Evolutionary conservation across 495 filamentous ascomycete species (phyloP), one percentile per base, ranked within the genome.

Genomic region (Podospora anserina): DNA sequence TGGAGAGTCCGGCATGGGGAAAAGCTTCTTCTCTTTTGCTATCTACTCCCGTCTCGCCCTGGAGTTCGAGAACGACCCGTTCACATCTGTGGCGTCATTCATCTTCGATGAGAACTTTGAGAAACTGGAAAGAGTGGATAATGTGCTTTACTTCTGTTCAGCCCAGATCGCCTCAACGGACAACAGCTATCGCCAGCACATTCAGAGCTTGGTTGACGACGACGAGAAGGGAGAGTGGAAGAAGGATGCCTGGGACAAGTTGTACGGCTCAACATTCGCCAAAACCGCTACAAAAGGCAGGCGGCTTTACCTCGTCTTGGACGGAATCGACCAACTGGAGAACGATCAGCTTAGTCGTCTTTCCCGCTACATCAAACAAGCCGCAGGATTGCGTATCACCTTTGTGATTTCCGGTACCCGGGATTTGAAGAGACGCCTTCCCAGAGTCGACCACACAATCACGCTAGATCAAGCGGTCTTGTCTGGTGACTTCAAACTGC

Each of bases 111-210:
- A 63, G 32, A 32, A 63, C 61, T 34, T 39, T 44, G 61, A 63
- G 19, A 49, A 39, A n/a, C 61, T 63, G 2, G 61, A 63, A n/a
- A 44, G 15, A 20, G 32, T 63, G 18, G 32, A 20, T 5, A 63
- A 49, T 32, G 49, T 63, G 61, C 61, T 63, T 18, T 63, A 63
- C 32, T 63, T 63, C 49, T 63, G 61, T n/a, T 39, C 61, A 5
- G 61, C 61, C 4, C 61, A 63, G 32, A 27, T 63, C 15, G 61
- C 61, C n/a, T 18, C 61, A 20, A 63, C 27, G 5, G 61, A 39
- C 20, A 32, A 63, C 32, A 63, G 61, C n/a, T 63, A 63, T 32
- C 27, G 61, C 2, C 61, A 63, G 32, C 61, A 63, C 61, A 19
- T 63, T 32, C 61, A 63, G 32, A 63, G 49, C 13, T 16, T 63